These are phyloP conservation scores for Lolium rigidum DNA, from an alignment of 176 grass and related monocot genomes.

Conservation along the genomic window DNA sequence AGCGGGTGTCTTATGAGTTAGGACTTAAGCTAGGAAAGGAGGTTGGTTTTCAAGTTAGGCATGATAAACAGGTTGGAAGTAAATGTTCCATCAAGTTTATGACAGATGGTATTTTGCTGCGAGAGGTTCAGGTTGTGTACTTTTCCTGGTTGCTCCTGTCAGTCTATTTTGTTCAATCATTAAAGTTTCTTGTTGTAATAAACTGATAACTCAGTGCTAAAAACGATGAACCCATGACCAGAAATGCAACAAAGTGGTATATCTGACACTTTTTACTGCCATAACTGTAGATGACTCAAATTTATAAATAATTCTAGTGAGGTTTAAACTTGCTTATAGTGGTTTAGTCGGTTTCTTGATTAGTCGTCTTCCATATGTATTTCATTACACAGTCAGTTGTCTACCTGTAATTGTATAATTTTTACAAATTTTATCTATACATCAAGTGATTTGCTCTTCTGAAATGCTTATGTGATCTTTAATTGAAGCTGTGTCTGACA, in stretches of 20 bases:
- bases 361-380: neutral
- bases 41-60: conserved; percentile 98
- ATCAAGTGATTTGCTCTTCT: conserved; percentile 8
- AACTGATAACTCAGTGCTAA: conserved; percentile 22
- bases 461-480: conserved; percentile 30
- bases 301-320: conserved; percentile 21
- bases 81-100: conserved; percentile 97
- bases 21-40: conserved; percentile 84
- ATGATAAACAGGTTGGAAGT: conserved; percentile 83
- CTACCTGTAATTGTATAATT: conserved; percentile 27
- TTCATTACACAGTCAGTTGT: neutral
- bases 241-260: conserved; percentile 17
- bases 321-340: conserved; percentile 3
- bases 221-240: conserved; percentile 20
- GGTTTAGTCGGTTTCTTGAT: conserved; percentile 3
- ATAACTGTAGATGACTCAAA: conserved; percentile 20
- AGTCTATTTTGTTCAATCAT: conserved; percentile 19
- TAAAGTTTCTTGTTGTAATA: conserved; percentile 27
- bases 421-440: conserved; percentile 3
- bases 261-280: neutral
- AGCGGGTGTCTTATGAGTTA: conserved; percentile 86
- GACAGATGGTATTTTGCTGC: conserved; percentile 98
- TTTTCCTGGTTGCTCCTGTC: conserved; percentile 38
- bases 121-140: conserved; percentile 80
- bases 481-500: conserved; percentile 11